Conservation (phyloP, 2,329 filamentous ascomycete species). For the Neodidymelliopsis sp. region DNA sequence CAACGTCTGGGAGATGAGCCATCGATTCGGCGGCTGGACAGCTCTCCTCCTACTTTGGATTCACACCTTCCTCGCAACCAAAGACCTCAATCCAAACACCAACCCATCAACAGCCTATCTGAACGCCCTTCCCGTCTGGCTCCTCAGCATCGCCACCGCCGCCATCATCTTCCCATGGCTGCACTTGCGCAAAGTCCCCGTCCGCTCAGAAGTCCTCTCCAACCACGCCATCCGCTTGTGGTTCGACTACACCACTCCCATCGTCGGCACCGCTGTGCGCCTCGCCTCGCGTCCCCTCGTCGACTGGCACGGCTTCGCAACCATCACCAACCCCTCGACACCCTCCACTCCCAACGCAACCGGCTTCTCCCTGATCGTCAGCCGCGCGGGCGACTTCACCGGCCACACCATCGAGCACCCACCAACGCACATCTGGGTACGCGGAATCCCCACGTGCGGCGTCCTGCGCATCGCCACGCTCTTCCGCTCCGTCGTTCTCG, state of each 20-base stretch:
- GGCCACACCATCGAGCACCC: constrained; percentile 42
- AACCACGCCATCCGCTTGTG: constrained; percentile 76
- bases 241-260: constrained; percentile 46
- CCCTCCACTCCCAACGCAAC: constrained; percentile 20
- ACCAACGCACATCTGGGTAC: constrained; percentile 46
- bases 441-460: constrained; percentile 47
- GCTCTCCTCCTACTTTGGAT: constrained; percentile 48
- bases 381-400: constrained; percentile 51
- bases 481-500: constrained; percentile 48
- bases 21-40: constrained; percentile 50
- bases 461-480: constrained; percentile 47
- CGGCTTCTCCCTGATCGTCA: constrained; percentile 48
- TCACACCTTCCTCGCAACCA: constrained; percentile 37
- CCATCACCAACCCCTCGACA: constrained; percentile 43
- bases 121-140: constrained; percentile 65
- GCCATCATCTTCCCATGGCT: constrained; percentile 79
- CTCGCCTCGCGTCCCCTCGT: constrained; percentile 43
- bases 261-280: constrained; percentile 43
- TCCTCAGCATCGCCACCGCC: constrained; percentile 69
- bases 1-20: constrained; percentile 46
- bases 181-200: constrained; percentile 71
- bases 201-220: constrained; percentile 74
- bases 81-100: constrained; percentile 28
- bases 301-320: constrained; percentile 52
- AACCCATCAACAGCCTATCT: constrained; percentile 34